phyloP scores from a whole-genome alignment of 345 rosid genomes.

The Hevea brasiliensis region DNA sequence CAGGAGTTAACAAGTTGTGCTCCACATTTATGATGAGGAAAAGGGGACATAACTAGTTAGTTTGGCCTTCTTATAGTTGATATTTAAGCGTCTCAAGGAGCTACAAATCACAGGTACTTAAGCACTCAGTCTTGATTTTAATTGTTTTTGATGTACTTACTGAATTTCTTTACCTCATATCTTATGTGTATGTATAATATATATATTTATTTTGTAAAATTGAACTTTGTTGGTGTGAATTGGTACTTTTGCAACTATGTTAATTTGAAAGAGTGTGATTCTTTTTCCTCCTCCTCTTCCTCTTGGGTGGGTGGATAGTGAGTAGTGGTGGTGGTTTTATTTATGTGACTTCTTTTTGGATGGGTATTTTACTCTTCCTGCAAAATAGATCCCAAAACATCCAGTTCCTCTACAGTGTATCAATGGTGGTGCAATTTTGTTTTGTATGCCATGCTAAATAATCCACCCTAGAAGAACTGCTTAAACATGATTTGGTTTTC shows the following conservation, averaged over 20 bases:
- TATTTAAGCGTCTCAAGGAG: constrained; percentile 19
- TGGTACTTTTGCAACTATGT: constrained; percentile 14
- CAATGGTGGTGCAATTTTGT: neutral
- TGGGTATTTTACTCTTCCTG: neutral
- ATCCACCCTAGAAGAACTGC: too few relatives aligned
- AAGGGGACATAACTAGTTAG: neutral
- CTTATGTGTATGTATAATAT: constrained; percentile 23
- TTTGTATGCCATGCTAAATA: too few relatives aligned
- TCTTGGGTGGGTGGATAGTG: neutral
- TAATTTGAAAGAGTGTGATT: constrained; percentile 2
- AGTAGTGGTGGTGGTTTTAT: too few relatives aligned
- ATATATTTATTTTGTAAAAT: constrained; percentile 5
- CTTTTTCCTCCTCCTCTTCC: neutral
- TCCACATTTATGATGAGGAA: neutral
- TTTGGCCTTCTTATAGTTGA: constrained; percentile 9
- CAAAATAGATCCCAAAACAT: neutral
- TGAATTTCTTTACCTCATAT: constrained; percentile 13
- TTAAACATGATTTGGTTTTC: too few relatives aligned
- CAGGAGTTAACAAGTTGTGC: neutral
- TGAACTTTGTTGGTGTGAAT: constrained; percentile 15
- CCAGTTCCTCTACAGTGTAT: neutral
- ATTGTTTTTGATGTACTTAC: constrained; percentile 13
- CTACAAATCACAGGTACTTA: constrained; percentile 21
- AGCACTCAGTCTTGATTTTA: constrained; percentile 14
- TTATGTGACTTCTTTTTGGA: too few relatives aligned